Percentiles rank a stretch among this genome's conserved stretches.
Evolutionary conservation across 768 basidiomycete species (phyloP).

Genomic region (Dacryopinax spathularia): DNA sequence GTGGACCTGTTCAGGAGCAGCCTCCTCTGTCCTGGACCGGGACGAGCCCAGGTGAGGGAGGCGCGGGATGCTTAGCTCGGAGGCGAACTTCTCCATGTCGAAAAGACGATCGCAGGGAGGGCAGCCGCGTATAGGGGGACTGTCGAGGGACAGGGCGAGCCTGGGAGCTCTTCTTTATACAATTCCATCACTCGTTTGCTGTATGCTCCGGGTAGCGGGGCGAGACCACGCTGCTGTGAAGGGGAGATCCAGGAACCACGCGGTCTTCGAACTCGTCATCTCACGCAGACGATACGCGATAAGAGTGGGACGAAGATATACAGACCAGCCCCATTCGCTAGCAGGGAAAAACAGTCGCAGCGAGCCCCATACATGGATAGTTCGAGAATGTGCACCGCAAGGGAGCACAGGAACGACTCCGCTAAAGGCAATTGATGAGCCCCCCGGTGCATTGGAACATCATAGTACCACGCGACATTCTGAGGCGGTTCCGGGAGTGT

Average conservation of each 20-base stretch:
- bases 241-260: neutral
- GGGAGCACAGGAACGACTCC: neutral
- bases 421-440: neutral
- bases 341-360: neutral
- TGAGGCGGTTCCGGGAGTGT: no score
- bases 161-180: slow-evolving; percentile 4
- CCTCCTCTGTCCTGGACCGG: neutral
- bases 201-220: neutral
- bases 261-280: neutral
- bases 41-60: neutral
- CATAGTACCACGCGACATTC: neutral
- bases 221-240: neutral
- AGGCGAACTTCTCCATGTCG: neutral
- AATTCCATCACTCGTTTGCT: neutral
- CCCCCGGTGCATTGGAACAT: neutral
- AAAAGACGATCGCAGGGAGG: neutral
- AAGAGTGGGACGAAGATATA: neutral
- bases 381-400: neutral
- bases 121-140: neutral
- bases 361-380: neutral
- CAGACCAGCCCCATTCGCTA: neutral
- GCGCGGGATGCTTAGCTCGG: neutral
- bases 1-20: neutral
- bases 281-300: neutral
- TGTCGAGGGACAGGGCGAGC: neutral